A percentile compares a stretch with the other conserved stretches of the same genome.
Conservation (phyloP, 352 stramenopile genomes). For the Phytopythium helicoides region DNA sequence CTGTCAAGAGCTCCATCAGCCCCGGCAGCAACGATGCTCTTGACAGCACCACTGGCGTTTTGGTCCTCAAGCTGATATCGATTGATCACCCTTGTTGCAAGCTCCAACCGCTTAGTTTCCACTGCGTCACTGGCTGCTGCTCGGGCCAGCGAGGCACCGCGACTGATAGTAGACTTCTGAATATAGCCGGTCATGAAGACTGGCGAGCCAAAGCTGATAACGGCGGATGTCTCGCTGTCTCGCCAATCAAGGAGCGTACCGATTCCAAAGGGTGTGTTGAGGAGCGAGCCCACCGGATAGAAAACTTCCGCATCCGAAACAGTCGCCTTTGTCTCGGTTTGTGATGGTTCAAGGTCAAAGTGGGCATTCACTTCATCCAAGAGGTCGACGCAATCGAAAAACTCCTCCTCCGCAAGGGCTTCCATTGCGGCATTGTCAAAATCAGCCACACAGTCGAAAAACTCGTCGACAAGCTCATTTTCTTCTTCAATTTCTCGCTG, state of each 20-base stretch:
- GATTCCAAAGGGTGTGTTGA: slow-evolving; percentile 65
- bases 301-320: slow-evolving; percentile 11
- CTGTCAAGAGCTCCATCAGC: slow-evolving; percentile 73
- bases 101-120: slow-evolving; percentile 38
- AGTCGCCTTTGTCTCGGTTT: neutral
- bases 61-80: slow-evolving; percentile 48
- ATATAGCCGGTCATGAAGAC: slow-evolving; percentile 42
- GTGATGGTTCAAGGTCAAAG: slow-evolving; percentile 16
- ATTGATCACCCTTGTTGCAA: slow-evolving; percentile 54
- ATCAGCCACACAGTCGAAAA: slow-evolving; percentile 64
- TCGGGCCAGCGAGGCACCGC: slow-evolving; percentile 46
- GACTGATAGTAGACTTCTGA: slow-evolving; percentile 51
- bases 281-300: slow-evolving; percentile 50
- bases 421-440: slow-evolving; percentile 54
- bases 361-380: slow-evolving; percentile 44
- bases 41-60: slow-evolving; percentile 16
- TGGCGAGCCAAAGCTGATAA: slow-evolving; percentile 37
- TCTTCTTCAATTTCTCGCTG: slow-evolving; percentile 32
- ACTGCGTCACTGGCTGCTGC: slow-evolving; percentile 17
- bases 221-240: slow-evolving; percentile 28
- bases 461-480: slow-evolving; percentile 64
- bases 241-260: slow-evolving; percentile 52
- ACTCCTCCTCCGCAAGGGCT: slow-evolving; percentile 74
- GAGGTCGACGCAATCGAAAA: slow-evolving; percentile 78
- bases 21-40: slow-evolving; percentile 50